These are phyloP conservation scores for Lactarius hengduanensis DNA, from an alignment of 768 basidiomycete species.

Conservation along the genomic window DNA sequence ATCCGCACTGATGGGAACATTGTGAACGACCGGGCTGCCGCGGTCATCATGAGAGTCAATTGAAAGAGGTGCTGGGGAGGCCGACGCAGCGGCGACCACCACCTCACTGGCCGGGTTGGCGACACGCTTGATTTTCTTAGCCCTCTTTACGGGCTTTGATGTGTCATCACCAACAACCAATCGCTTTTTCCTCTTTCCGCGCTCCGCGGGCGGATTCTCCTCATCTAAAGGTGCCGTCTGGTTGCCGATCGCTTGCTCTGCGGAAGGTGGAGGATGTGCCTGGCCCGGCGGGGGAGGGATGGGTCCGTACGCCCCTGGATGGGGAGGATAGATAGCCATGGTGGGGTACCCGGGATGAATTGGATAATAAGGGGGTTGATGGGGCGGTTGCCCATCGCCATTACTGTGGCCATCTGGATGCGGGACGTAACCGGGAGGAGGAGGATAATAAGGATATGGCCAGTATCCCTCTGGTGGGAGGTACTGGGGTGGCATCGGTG, in stretches of 20 bases:
- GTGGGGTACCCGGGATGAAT: conserved; percentile 39
- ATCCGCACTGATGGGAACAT: conserved; percentile 1
- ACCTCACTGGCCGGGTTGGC: conserved; percentile 3
- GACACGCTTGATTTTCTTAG: conserved; percentile 38
- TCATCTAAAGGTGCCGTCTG: conserved; percentile 28
- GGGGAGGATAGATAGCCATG: conserved; percentile 35
- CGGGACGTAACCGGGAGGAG: conserved; percentile 42
- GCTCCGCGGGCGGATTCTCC: conserved; percentile 1
- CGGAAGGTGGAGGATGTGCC: neutral
- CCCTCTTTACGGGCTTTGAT: conserved; percentile 36
- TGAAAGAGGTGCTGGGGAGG: neutral
- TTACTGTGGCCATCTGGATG: conserved; percentile 37
- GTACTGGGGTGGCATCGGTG: conserved; percentile 35
- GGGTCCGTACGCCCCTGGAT: conserved; percentile 31
- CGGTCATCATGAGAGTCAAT: conserved; percentile 19
- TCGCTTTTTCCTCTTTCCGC: conserved; percentile 27
- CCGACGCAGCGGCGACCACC: neutral
- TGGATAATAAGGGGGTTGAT: conserved; percentile 42
- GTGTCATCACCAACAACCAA: conserved; percentile 34
- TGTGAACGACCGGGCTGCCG: conserved; percentile 22
- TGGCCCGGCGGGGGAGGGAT: conserved; percentile 21
- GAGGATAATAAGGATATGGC: conserved; percentile 45
- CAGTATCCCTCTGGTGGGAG: conserved; percentile 45
- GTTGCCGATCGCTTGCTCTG: conserved; percentile 28
- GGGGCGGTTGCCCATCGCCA: conserved; percentile 35